Percentiles rank a stretch among this genome's conserved stretches.
Conservation (phyloP, 352 stramenopile species). For the Phytopythium sindhum region DNA sequence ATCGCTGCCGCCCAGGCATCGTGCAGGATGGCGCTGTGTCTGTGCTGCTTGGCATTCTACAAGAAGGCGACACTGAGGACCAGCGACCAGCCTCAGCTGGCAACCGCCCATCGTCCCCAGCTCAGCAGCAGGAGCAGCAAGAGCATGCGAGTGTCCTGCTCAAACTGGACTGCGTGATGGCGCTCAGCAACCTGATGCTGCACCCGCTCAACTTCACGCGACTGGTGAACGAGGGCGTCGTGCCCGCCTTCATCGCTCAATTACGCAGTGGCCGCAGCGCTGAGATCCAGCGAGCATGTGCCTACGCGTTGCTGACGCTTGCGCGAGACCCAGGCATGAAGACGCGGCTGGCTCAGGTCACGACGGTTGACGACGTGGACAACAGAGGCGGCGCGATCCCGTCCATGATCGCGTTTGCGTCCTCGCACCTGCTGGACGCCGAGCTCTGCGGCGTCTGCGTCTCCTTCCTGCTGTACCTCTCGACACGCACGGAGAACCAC, state of each 20-base stretch:
- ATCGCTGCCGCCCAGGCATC: conserved; percentile 54
- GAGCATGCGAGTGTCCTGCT: conserved; percentile 36
- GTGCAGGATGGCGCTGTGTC: conserved; percentile 62
- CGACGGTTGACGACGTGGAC: conserved; percentile 16
- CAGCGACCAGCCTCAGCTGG: not conserved
- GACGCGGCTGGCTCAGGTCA: conserved; percentile 50
- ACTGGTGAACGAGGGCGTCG: conserved; percentile 77
- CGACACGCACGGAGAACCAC: conserved; percentile 60
- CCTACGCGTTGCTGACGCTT: conserved; percentile 75
- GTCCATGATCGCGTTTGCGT: conserved; percentile 62
- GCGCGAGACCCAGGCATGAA: conserved; percentile 72
- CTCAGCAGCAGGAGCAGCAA: not conserved
- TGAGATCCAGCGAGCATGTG: conserved; percentile 73
- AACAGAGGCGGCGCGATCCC: conserved; percentile 50
- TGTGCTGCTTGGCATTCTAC: conserved; percentile 50
- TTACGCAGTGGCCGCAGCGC: conserved; percentile 30
- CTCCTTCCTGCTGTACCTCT: conserved; percentile 69
- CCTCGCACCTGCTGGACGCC: conserved; percentile 46
- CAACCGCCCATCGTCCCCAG: conserved; percentile 3
- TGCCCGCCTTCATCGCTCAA: conserved; percentile 59
- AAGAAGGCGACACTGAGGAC: conserved; percentile 9
- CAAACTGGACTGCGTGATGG: conserved; percentile 77
- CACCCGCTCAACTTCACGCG: conserved; percentile 74
- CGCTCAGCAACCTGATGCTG: conserved; percentile 79
- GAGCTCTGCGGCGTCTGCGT: conserved; percentile 70